Conservation (phyloP, 352 stramenopile species). For the Phytophthora agathidicida region DNA sequence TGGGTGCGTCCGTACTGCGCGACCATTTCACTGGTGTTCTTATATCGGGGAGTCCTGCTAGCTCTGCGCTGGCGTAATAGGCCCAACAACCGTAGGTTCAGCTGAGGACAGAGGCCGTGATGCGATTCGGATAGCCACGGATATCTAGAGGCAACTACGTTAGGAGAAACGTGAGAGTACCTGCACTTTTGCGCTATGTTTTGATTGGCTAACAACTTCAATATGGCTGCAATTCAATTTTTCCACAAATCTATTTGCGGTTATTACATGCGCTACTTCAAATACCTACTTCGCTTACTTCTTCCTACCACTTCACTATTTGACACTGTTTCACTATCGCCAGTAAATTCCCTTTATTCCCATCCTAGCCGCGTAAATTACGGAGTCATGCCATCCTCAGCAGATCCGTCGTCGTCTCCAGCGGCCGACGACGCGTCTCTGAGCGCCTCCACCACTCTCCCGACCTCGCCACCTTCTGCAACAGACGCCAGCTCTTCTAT, state of each 20-base stretch:
- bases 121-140: too few species aligned
- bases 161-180: too few species aligned
- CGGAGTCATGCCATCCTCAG: slow-evolving; percentile 18
- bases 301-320: too few species aligned
- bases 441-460: not conserved
- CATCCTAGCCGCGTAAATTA: slow-evolving; percentile 41
- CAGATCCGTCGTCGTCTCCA: not conserved
- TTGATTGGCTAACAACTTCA: slow-evolving; percentile 27
- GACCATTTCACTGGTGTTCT: too few species aligned
- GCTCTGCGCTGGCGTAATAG: too few species aligned
- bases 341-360: slow-evolving; percentile 21
- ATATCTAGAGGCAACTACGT: too few species aligned
- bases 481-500: not conserved
- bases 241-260: slow-evolving; percentile 15
- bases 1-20: too few species aligned
- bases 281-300: not conserved
- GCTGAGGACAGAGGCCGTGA: too few species aligned
- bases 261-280: slow-evolving; percentile 25
- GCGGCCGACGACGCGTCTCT: not conserved
- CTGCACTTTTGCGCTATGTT: not conserved
- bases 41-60: too few species aligned
- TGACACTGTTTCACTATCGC: not conserved
- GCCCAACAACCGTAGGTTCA: too few species aligned
- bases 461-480: not conserved
- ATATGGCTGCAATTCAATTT: slow-evolving; percentile 6